Base-by-base conservation (phyloP, 805 yeast genomes). In the Martiniozyma abietophila region DNA sequence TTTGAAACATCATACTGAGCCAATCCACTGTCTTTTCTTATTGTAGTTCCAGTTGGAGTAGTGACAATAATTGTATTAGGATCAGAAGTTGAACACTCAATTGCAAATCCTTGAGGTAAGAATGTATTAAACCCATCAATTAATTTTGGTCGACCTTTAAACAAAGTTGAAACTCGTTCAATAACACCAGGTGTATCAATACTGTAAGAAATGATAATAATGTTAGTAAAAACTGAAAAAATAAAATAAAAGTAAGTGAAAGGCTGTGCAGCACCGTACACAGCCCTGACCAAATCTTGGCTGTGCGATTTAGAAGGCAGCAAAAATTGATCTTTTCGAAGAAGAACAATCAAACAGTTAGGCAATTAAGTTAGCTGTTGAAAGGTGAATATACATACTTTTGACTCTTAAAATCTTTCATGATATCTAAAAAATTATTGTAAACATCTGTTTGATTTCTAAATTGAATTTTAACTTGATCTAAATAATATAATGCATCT, bases 111-210 rank as follows among this genome's bases (percentile, higher is more conserved):
- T 16, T 94, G 95, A 1, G 99, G 99, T 46, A 92, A 67, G 54
- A 92, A 92, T 2, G 99, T 89, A 62, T 92, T 92, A 61, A 92
- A 94, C 0, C 99, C 98, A 59, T 92, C 97, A 43, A 92, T 89
- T 50, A 92, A 67, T 42, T 80, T 75, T 2, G 95, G 95, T 57
- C 86, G 95, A 10, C 96, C 97, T 43, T 88, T 74, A 57, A 92
- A 92, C 36, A 92, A 63, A 2, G 81, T 71, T 0, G 96, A 84
- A 1, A 92, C 98, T 39, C 98, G 69, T 56, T 89, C 96, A 53
- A 92, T 92, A 19, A 92, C 99, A 23, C 97, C 99, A 0, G 97
- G 98, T 0, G 99, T 92, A 56, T 92, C 97, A 49, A 92, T 88
- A 41, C 76, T 62, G 42, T 18, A 29, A 11, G 19, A 37, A 19